Evolutionary conservation across 192 early-diverging fungal species (phyloP), one percentile per base, ranked within the genome.

Genomic region (Chytriomyces hyalinus): DNA sequence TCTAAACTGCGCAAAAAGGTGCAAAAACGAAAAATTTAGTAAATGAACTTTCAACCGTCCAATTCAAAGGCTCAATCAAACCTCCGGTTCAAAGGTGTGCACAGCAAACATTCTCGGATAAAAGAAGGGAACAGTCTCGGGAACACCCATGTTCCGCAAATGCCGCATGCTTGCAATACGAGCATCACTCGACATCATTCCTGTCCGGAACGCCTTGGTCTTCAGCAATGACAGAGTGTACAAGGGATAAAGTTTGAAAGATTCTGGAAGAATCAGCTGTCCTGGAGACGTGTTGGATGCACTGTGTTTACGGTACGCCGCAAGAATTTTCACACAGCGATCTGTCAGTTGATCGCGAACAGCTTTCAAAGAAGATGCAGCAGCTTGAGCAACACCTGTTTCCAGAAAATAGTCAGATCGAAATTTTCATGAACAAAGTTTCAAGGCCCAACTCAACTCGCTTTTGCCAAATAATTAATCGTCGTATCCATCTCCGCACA

Each of bases 191-290:
- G 94, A 86, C 44, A 93, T 90, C 1, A 82, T 82, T 9, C 92
- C 92, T 45, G 80, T 89, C 61, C 95, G 91, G 74, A 99, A 89
- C 4, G 94, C 89, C 60, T 89, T 88, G 59, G 89, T 91, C 80
- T 98, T 98, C 22, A 96, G 86, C 75, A 99, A 78, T 28, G 93
- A 81, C 53, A 97, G 86, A 1, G 90, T 87, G 81, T 94, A 97
- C 36, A 98, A 85, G 13, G 97, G 97, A 59, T 93, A 91, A 51
- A 97, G 85, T 82, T 99, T 99, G 85, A 93, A 96, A 0, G 95
- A 91, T 80, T 99, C 97, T 26, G 97, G 97, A 61, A 99, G 83
- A 71, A 99, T 98, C 20, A 99, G 86, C 85, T 97, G 97, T 43
- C 95, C 96, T 3, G 97, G 92, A 10, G 94, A 88, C 26, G 93